Evolutionary conservation across 108 stramenopile genomes (phyloP).

Genomic region (Nannochloropsis salina): DNA sequence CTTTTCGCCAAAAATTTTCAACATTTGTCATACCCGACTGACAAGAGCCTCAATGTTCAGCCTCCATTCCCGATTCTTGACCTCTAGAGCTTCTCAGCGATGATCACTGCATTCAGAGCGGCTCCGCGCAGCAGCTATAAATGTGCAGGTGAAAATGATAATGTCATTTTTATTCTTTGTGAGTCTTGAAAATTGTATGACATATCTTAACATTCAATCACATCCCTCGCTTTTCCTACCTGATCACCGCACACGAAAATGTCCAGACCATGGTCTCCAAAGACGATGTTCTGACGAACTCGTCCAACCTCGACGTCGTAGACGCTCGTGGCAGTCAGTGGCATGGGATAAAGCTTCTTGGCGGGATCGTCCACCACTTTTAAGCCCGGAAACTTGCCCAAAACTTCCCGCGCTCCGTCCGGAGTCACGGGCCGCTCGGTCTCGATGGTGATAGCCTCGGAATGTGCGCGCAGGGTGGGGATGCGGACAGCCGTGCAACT

Average conservation of each 20-base stretch:
- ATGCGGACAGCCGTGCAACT: slow-evolving; percentile 91
- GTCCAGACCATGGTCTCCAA: slow-evolving; percentile 69
- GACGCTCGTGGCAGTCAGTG: slow-evolving; percentile 83
- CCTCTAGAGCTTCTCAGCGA: slow-evolving; percentile 66
- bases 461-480: slow-evolving; percentile 93
- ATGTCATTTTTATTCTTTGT: background rate
- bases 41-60: no score
- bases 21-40: no score
- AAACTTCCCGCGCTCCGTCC: slow-evolving; percentile 60
- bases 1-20: no score
- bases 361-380: slow-evolving; percentile 46
- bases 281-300: background rate
- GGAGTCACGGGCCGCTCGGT: slow-evolving; percentile 74
- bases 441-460: slow-evolving; percentile 86
- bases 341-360: slow-evolving; percentile 80
- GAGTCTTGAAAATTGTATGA: background rate
- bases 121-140: slow-evolving; percentile 79
- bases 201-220: background rate
- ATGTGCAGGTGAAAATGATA: background rate
- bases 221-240: slow-evolving; percentile 18
- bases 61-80: no score
- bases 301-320: slow-evolving; percentile 89
- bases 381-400: slow-evolving; percentile 31
- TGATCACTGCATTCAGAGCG: slow-evolving; percentile 90
- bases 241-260: slow-evolving; percentile 96